phyloP scores from a whole-genome alignment of 805 yeast species.

The Candida orba region DNA sequence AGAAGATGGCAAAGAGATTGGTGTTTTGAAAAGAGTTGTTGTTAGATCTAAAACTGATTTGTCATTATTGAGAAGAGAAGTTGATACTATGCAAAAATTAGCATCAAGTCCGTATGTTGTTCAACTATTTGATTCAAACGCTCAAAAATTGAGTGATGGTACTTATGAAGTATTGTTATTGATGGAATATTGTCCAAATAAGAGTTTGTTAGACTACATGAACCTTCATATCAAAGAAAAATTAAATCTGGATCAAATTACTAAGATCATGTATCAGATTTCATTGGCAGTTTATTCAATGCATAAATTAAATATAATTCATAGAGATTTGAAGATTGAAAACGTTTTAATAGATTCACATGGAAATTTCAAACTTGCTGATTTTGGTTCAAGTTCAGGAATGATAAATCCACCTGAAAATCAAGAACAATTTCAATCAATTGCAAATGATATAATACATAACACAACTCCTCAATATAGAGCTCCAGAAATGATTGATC shows the following conservation, averaged over 20 bases:
- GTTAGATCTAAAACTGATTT: conserved; percentile 67
- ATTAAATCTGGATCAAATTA: conserved; percentile 65
- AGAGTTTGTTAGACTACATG: conserved; percentile 86
- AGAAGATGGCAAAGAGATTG: conserved; percentile 36
- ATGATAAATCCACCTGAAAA: conserved; percentile 69
- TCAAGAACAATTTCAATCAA: conserved; percentile 61
- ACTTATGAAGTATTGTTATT: conserved; percentile 82
- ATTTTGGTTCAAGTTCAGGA: conserved; percentile 84
- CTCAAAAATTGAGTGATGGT: conserved; percentile 44
- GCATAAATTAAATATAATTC: conserved; percentile 72
- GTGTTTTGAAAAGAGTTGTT: conserved; percentile 67
- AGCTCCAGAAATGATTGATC: conserved; percentile 79
- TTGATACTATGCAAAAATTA: conserved; percentile 67
- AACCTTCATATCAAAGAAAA: conserved; percentile 76
- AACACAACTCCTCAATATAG: conserved; percentile 95
- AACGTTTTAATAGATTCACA: conserved; percentile 75
- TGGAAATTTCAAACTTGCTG: conserved; percentile 76
- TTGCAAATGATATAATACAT: conserved; percentile 77
- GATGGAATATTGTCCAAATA: conserved; percentile 90
- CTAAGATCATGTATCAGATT: conserved; percentile 78
- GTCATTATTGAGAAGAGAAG: conserved; percentile 61
- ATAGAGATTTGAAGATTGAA: conserved; percentile 91
- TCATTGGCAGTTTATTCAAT: conserved; percentile 73
- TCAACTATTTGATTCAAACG: conserved; percentile 68
- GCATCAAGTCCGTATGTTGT: conserved; percentile 54